Percentiles rank a stretch among this genome's conserved stretches.
phyloP scores from a whole-genome alignment of 1,284 basidiomycete species.

The Ganoderma leucocontextum region DNA sequence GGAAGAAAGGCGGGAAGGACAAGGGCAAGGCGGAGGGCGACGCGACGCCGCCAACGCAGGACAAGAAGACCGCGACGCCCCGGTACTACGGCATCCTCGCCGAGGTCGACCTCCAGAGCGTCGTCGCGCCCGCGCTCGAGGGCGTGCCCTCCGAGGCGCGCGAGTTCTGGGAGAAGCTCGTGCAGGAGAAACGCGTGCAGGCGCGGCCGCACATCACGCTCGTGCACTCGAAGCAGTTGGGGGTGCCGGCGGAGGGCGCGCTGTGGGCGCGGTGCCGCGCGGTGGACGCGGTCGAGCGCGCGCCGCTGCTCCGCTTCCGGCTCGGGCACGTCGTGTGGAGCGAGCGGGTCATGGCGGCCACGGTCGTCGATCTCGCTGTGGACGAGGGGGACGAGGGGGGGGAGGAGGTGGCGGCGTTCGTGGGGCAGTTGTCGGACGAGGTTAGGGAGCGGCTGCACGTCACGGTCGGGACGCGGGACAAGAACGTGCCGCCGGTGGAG shows the following conservation, averaged over 20 bases:
- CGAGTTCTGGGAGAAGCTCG: constrained; percentile 61
- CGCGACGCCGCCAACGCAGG: no score
- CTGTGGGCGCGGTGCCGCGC: constrained; percentile 75
- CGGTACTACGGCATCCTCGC: constrained; percentile 84
- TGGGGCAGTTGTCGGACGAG: constrained; percentile 57
- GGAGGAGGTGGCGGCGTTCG: constrained; percentile 55
- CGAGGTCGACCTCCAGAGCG: constrained; percentile 67
- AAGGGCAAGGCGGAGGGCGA: constrained; percentile 27
- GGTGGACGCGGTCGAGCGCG: constrained; percentile 51
- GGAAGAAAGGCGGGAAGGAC: constrained; percentile 30
- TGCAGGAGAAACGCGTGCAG: constrained; percentile 58
- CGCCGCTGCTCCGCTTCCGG: constrained; percentile 68
- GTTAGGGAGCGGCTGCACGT: constrained; percentile 75
- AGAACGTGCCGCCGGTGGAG: constrained; percentile 73
- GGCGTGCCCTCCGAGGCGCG: constrained; percentile 42
- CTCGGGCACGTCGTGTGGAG: constrained; percentile 81
- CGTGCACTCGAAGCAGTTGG: constrained; percentile 67
- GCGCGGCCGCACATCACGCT: constrained; percentile 87
- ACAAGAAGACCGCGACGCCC: constrained; percentile 33
- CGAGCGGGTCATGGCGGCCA: constrained; percentile 81
- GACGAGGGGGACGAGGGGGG: constrained; percentile 45
- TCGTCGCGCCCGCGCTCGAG: constrained; percentile 57
- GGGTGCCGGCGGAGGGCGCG: constrained; percentile 52
- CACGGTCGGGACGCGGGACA: constrained; percentile 82
- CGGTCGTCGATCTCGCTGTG: constrained; percentile 63